These are phyloP conservation scores for Juncus effusus DNA, from an alignment of 176 grass and related monocot species.

Conservation along the genomic window DNA sequence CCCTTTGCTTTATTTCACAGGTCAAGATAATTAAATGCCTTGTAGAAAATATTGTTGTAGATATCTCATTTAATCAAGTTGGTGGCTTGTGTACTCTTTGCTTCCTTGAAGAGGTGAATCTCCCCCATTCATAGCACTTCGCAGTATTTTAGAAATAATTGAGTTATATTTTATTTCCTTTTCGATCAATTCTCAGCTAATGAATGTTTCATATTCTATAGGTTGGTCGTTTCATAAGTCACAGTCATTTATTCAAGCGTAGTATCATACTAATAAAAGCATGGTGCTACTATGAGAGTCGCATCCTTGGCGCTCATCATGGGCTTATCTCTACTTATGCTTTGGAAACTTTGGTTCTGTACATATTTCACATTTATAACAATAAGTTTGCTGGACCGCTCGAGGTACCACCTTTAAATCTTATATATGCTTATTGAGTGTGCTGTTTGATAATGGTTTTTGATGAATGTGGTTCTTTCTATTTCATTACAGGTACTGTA, in stretches of 20 bases:
- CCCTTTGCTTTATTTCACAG: slow-evolving; percentile 39
- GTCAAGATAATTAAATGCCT: slow-evolving; percentile 98
- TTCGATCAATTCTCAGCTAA: slow-evolving; percentile 30
- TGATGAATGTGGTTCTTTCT: slow-evolving; percentile 23
- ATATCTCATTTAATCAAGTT: slow-evolving; percentile 97
- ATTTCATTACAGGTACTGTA: slow-evolving; percentile 65
- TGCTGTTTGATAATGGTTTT: not conserved
- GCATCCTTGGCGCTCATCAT: slow-evolving; percentile 98
- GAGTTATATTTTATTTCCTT: slow-evolving; percentile 27
- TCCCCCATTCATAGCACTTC: slow-evolving; percentile 15
- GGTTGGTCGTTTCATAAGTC: slow-evolving; percentile 62
- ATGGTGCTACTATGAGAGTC: slow-evolving; percentile 97
- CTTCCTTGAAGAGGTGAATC: slow-evolving; percentile 82
- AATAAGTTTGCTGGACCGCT: slow-evolving; percentile 86
- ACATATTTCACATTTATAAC: slow-evolving; percentile 94
- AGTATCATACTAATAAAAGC: slow-evolving; percentile 98
- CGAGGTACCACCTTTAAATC: slow-evolving; percentile 51
- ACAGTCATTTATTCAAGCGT: slow-evolving; percentile 88
- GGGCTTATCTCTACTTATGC: slow-evolving; percentile 99
- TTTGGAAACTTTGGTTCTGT: slow-evolving; percentile 93
- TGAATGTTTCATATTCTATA: slow-evolving; percentile 37
- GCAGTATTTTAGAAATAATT: not conserved
- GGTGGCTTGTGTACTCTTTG: slow-evolving; percentile 95
- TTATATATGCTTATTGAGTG: no score
- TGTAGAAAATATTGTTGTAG: slow-evolving; percentile 95